A percentile compares a stretch with the other conserved stretches of the same genome.
Conservation (phyloP, 2,329 filamentous ascomycete genomes). For the Alternaria postmessia region DNA sequence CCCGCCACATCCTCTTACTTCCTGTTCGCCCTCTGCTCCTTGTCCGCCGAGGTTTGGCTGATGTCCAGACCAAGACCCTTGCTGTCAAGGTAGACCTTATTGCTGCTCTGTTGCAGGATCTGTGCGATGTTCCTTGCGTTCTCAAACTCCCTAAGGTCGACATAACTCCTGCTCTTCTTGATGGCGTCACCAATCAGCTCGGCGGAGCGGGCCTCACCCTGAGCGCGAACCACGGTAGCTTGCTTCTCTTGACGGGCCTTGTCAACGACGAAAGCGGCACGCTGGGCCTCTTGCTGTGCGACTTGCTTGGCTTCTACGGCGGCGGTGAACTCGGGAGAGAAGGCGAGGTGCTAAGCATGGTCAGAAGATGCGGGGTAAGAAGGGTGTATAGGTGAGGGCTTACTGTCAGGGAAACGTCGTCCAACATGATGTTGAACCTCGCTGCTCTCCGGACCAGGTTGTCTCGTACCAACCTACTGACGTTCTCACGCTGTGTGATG, state of each 20-base stretch:
- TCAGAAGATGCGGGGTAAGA: slow-evolving; percentile 28
- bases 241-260: slow-evolving; percentile 99
- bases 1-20: slow-evolving; percentile 17
- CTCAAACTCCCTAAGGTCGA: slow-evolving; percentile 97
- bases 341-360: slow-evolving; percentile 66
- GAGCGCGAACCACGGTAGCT: slow-evolving; percentile 95
- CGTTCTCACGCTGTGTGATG: slow-evolving; percentile 98
- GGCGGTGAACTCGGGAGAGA: slow-evolving; percentile 74
- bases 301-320: slow-evolving; percentile 75
- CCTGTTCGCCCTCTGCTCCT: slow-evolving; percentile 46
- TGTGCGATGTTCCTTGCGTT: slow-evolving; percentile 90
- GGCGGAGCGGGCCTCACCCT: slow-evolving; percentile 97
- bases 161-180: slow-evolving; percentile 98
- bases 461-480: slow-evolving; percentile 88
- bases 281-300: slow-evolving; percentile 89
- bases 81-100: slow-evolving; percentile 92
- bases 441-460: slow-evolving; percentile 91
- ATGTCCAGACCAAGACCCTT: slow-evolving; percentile 93
- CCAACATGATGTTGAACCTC: slow-evolving; percentile 95
- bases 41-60: slow-evolving; percentile 53
- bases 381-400: slow-evolving; percentile 35
- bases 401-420: slow-evolving; percentile 97
- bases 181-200: slow-evolving; percentile 98
- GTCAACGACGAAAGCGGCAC: slow-evolving; percentile 97
- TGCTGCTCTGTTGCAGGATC: slow-evolving; percentile 87